phyloP scores from a whole-genome alignment of 2,329 filamentous ascomycete genomes.

The Bipolaris gigantea region DNA sequence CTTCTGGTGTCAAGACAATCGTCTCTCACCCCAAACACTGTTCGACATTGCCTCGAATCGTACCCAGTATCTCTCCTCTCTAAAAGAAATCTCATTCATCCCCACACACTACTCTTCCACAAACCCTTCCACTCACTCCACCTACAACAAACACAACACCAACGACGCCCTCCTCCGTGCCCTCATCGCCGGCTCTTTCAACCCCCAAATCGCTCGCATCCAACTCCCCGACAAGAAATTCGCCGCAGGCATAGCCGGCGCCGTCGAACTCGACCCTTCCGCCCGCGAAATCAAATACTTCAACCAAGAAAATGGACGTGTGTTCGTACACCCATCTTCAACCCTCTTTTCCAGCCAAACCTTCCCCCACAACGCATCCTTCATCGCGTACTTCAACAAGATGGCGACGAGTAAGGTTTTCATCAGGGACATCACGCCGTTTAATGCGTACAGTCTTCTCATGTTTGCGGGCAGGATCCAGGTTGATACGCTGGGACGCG shows the following conservation, averaged over 20 bases:
- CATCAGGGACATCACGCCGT: conserved; percentile 86
- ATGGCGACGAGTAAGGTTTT: conserved; percentile 93
- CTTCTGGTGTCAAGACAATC: conserved; percentile 81
- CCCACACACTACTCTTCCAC: conserved; percentile 45
- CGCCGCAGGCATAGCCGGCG: conserved; percentile 79
- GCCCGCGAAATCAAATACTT: conserved; percentile 92
- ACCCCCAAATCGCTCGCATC: conserved; percentile 86
- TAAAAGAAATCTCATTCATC: conserved; percentile 84
- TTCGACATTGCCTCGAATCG: conserved; percentile 86
- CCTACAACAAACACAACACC: conserved; percentile 54
- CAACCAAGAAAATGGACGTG: conserved; percentile 59
- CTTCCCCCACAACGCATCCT: conserved; percentile 74
- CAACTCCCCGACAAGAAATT: conserved; percentile 97
- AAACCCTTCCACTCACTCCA: conserved; percentile 27
- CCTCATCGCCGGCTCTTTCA: conserved; percentile 55
- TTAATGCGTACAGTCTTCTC: conserved; percentile 85
- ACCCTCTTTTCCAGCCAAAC: conserved; percentile 81
- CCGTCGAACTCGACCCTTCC: conserved; percentile 91
- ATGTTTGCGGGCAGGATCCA: conserved; percentile 84
- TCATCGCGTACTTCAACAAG: conserved; percentile 87
- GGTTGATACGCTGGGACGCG: conserved; percentile 84
- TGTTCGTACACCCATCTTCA: conserved; percentile 90
- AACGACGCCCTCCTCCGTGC: conserved; percentile 53
- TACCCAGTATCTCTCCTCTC: conserved; percentile 79
- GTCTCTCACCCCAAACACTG: conserved; percentile 79